Base-by-base conservation (phyloP, 352 stramenopile genomes). In the Globisporangium solare region DNA sequence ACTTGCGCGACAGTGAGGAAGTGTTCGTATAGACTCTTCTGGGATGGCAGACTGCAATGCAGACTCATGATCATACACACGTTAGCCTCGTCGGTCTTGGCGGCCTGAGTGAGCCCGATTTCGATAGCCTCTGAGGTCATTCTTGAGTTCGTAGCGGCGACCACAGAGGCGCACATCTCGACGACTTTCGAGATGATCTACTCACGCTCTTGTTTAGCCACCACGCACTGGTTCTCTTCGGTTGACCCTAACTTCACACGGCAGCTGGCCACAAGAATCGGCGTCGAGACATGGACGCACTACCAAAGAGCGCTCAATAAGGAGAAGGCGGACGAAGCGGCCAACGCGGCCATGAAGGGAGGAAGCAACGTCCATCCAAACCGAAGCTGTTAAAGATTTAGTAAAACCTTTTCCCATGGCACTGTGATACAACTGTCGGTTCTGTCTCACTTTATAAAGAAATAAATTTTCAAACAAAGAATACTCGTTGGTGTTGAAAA, bases 11-110 rank as follows among this genome's bases (percentile, higher is more conserved):
- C 81, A 7, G 76, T 70, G 79, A 95, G 94, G 72, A 98, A 98
- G 75, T 99, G 95, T 40, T 94, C 76, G 55, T 98, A 94, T 47
- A 99, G 67, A 12, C 89, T 92, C 64, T 94, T 88, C 75, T 99
- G 96, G 18, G 96, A 97, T 39, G 97, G 96, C 81, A 99, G 99
- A 74, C 99, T 97, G 79, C 99, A 99, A 76, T 98, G 98, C 50
- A 96, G 97, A 57, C 94, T 98, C 5, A 99, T 96, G 31, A 99
- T 81, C 2, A 99, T 78, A 47, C 80, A 96, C 24, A 92, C 96
- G 73, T 99, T 95, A 49, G 84, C 93, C 12, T 96, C 96, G 20
- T 86, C 78, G 53, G 98, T 88, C 57, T 97, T 97, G 41, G 95
- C 92, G n/a, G 84, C 82, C 35, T 75, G 72, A 18, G 88, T 97